Percentiles rank a stretch among this genome's conserved stretches.
phyloP scores from a whole-genome alignment of 1,139 yeast species.

The Saccharomyces hybrid region DNA sequence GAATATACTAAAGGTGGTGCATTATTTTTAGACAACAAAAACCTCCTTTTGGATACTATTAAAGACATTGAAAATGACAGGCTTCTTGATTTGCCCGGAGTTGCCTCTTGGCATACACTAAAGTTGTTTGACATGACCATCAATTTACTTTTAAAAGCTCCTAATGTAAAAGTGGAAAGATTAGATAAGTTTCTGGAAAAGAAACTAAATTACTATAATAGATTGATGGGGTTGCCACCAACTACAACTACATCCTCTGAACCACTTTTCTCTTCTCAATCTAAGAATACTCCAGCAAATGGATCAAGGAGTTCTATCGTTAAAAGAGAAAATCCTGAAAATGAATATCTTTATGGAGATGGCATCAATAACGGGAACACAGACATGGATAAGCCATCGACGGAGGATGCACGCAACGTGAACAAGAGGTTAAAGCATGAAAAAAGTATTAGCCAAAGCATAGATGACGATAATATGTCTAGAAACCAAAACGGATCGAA shows the following conservation, averaged over 20 bases:
- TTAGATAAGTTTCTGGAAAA: conserved; percentile 26
- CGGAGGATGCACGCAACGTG: conserved; percentile 4
- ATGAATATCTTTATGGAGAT: not conserved
- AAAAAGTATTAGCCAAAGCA: not conserved
- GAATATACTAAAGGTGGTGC: conserved; percentile 85
- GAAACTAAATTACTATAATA: conserved; percentile 25
- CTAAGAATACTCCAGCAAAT: not conserved
- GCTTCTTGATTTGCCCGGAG: conserved; percentile 49
- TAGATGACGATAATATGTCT: not conserved
- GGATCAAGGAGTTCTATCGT: not conserved
- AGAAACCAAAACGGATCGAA: conserved; percentile 4
- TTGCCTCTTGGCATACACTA: conserved; percentile 49
- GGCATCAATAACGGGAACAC: conserved; percentile 1
- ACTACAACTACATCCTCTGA: conserved; percentile 3
- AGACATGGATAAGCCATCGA: not conserved
- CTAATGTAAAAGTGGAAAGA: conserved; percentile 23
- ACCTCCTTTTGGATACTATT: conserved; percentile 43
- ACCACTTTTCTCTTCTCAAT: not conserved
- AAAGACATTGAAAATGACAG: conserved; percentile 46
- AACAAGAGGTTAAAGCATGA: conserved; percentile 1
- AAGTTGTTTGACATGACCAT: conserved; percentile 52
- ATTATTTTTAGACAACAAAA: conserved; percentile 60
- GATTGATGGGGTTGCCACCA: conserved; percentile 21
- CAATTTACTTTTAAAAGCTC: conserved; percentile 39
- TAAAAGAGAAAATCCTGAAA: not conserved